Conservation (phyloP, 306 rosid species). For the Prunus mongolica region DNA sequence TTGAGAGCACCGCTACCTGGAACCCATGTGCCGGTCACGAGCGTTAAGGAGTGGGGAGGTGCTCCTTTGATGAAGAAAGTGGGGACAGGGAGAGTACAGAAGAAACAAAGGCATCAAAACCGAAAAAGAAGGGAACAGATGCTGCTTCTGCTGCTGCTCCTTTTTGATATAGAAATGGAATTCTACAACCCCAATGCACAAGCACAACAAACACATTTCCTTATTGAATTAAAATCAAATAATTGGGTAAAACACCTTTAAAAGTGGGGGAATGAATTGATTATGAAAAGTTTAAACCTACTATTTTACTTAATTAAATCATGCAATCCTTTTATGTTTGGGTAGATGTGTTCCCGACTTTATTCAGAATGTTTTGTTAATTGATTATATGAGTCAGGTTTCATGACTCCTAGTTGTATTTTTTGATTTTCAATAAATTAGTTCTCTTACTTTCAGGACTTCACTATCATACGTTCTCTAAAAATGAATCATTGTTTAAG, state of each 20-base stretch:
- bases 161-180: neutral
- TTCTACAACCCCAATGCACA: neutral
- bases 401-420: fast-evolving
- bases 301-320: neutral
- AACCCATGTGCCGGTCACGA: constrained; percentile 7
- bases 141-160: neutral
- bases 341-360: too few relatives aligned
- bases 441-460: too few relatives aligned
- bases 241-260: too few relatives aligned
- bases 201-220: neutral
- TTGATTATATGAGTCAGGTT: too few relatives aligned
- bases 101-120: neutral
- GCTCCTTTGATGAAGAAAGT: neutral
- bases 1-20: neutral
- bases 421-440: too few relatives aligned
- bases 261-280: neutral
- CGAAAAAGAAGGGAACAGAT: constrained; percentile 20
- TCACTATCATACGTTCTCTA: neutral
- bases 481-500: neutral
- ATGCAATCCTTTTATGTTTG: neutral
- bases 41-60: neutral
- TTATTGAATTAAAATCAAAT: neutral
- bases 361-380: too few relatives aligned
- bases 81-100: neutral
- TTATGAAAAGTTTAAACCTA: neutral